phyloP scores from a whole-genome alignment of 108 stramenopile genomes.

The Skeletonema grethae region DNA sequence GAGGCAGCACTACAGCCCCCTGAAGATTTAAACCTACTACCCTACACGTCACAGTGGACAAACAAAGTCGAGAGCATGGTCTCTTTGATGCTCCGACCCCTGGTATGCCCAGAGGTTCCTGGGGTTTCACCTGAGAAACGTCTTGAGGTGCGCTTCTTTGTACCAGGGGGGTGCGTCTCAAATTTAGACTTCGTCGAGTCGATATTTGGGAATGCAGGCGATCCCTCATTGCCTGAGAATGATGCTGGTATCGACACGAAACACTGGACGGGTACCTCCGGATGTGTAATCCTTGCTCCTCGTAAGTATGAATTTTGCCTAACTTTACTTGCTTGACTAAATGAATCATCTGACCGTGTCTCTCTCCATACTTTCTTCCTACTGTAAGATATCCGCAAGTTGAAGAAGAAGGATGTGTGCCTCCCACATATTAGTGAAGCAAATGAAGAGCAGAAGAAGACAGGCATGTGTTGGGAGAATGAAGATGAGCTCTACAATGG shows the following conservation, averaged over 20 bases:
- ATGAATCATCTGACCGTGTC: not conserved
- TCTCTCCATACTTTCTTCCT: not conserved
- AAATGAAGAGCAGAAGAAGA: conserved; percentile 57
- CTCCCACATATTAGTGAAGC: conserved; percentile 55
- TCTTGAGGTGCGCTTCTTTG: conserved; percentile 61
- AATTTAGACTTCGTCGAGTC: conserved; percentile 61
- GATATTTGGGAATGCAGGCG: conserved; percentile 64
- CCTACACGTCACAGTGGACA: conserved; percentile 56
- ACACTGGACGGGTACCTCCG: conserved; percentile 63
- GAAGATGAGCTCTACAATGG: conserved; percentile 56
- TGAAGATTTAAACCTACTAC: conserved; percentile 50
- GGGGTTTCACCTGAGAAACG: conserved; percentile 58
- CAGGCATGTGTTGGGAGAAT: conserved; percentile 58
- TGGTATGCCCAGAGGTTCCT: conserved; percentile 60
- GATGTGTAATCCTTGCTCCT: conserved; percentile 61
- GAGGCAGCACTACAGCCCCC: conserved; percentile 59
- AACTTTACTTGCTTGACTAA: not conserved
- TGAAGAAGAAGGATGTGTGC: conserved; percentile 56
- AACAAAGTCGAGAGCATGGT: conserved; percentile 58
- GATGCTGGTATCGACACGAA: conserved; percentile 56
- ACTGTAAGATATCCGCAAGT: conserved; percentile 19
- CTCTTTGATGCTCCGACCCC: conserved; percentile 53
- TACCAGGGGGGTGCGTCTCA: conserved; percentile 60
- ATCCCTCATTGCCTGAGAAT: conserved; percentile 59
- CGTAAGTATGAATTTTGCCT: not conserved